Evolutionary conservation across 495 filamentous ascomycete genomes (phyloP), one percentile per base, ranked within the genome.

Genomic region (Penicillium cosmopolitanum): DNA sequence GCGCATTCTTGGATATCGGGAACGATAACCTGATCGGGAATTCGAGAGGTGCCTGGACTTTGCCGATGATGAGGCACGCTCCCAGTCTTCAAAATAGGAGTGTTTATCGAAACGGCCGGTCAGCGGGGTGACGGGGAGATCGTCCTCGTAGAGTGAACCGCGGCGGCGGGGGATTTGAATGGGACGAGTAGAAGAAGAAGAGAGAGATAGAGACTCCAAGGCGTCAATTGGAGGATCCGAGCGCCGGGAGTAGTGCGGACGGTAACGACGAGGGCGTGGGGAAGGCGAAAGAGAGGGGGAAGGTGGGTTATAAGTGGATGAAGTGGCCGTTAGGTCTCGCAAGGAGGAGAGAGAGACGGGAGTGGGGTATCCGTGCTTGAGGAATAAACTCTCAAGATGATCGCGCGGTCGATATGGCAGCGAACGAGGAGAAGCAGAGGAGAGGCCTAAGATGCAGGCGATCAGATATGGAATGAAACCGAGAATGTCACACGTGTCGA

Each of bases 331-430:
- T 51, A 76, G 77, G 65, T 90, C 93, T 53, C 93, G 89, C 82
- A 80, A 78, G 51, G 92, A 96, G 62, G 86, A 87, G 15, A 75
- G 80, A 60, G 89, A 94, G 75, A 92, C 89, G 61, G 74, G 76
- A 60, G 76, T 77, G 69, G 76, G 77, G 70, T 73, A 73, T 50
- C 75, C 76, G 75, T 78, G 75, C 60, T 72, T 75, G 52, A 69
- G 65, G 56, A 78, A 75, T 62, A 77, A 88, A 53, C 87, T 93
- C 68, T 93, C 89, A 57, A 89, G 89, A 51, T 73, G 93, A 48
- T 83, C 79, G 53, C 90, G 88, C 28, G 92, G 91, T 69, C 88
- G 88, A 46, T 89, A 87, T 84, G 85, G 87, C 60, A 82, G 86
- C 65, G 73, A 62, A 28, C 56, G 70, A 65, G 64, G 55, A 18